Evolutionary conservation across 768 basidiomycete genomes (phyloP).

Genomic region (Amanita molliuscula): DNA sequence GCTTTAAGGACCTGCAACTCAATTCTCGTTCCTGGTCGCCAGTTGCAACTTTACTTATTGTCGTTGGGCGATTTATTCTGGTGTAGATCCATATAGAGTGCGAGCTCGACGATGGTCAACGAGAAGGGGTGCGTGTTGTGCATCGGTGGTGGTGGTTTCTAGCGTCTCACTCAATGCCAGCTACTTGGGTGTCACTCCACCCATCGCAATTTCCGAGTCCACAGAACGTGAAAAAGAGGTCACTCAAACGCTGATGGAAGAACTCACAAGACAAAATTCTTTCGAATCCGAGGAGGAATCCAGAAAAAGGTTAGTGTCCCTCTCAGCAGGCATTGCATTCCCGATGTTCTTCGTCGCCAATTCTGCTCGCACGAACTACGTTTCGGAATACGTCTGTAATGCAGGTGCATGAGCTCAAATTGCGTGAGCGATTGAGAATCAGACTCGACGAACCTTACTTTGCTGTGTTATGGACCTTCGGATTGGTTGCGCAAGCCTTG

Average conservation of each 20-base stretch:
- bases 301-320: slow-evolving; percentile 62
- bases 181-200: slow-evolving; percentile 76
- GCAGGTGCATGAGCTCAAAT: not conserved
- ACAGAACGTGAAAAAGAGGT: slow-evolving; percentile 75
- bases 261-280: slow-evolving; percentile 74
- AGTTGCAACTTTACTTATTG: not conserved
- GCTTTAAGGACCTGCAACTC: not conserved
- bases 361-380: not conserved
- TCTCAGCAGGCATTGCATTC: not conserved
- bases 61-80: not conserved
- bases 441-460: not conserved
- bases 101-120: not conserved
- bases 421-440: not conserved
- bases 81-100: not conserved
- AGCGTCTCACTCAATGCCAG: slow-evolving; percentile 25
- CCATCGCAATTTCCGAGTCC: slow-evolving; percentile 71
- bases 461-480: not conserved
- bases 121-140: slow-evolving; percentile 5
- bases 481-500: not conserved
- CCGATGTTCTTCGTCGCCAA: not conserved
- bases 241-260: slow-evolving; percentile 79
- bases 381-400: slow-evolving; percentile 1
- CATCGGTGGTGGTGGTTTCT: not conserved
- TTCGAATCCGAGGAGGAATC: slow-evolving; percentile 89
- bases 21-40: not conserved